phyloP scores from a whole-genome alignment of 139 green algal species.

The Axilococcus clingmanii region DNA sequence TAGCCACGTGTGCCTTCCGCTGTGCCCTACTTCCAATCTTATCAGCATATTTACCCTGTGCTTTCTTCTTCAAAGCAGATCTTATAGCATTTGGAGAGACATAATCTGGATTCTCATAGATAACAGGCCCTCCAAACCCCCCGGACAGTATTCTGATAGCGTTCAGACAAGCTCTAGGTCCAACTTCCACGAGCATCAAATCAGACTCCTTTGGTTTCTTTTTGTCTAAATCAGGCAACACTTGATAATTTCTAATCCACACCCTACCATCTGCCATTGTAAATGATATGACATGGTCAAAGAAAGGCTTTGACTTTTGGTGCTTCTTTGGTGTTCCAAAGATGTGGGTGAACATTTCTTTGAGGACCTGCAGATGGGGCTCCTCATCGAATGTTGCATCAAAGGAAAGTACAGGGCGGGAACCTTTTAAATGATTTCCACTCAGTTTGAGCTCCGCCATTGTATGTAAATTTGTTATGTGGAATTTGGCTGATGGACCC shows the following conservation, averaged over 20 bases:
- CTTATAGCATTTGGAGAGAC: slow-evolving; percentile 82
- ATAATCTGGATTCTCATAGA: slow-evolving; percentile 90
- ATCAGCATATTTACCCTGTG: slow-evolving; percentile 62
- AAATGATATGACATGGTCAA: slow-evolving; percentile 93
- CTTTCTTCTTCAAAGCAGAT: slow-evolving; percentile 58
- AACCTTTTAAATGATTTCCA: slow-evolving; percentile 96
- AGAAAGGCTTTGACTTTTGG: slow-evolving; percentile 93
- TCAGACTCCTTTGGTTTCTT: slow-evolving; percentile 43
- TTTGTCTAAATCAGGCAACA: slow-evolving; percentile 55
- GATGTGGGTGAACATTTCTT: slow-evolving; percentile 82
- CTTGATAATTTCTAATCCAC: slow-evolving; percentile 99
- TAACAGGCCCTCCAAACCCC: slow-evolving; percentile 70
- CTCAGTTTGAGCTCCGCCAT: slow-evolving; percentile 96
- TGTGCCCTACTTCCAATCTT: slow-evolving; percentile 60
- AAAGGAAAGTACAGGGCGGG: slow-evolving; percentile 70
- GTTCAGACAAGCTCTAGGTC: slow-evolving; percentile 81
- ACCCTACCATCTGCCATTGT: slow-evolving; percentile 71
- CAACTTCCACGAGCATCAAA: slow-evolving; percentile 70
- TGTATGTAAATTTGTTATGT: slow-evolving; percentile 90
- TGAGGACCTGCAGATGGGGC: slow-evolving; percentile 84
- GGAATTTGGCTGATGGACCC: slow-evolving; percentile 93
- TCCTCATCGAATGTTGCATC: slow-evolving; percentile 73
- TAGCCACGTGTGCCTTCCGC: slow-evolving; percentile 50
- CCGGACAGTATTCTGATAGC: slow-evolving; percentile 90
- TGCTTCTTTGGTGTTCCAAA: slow-evolving; percentile 83